Evolutionary conservation across 169 alveolate genomes (phyloP), one percentile per base, ranked within the genome.

Genomic region (Plasmodium vivax): DNA sequence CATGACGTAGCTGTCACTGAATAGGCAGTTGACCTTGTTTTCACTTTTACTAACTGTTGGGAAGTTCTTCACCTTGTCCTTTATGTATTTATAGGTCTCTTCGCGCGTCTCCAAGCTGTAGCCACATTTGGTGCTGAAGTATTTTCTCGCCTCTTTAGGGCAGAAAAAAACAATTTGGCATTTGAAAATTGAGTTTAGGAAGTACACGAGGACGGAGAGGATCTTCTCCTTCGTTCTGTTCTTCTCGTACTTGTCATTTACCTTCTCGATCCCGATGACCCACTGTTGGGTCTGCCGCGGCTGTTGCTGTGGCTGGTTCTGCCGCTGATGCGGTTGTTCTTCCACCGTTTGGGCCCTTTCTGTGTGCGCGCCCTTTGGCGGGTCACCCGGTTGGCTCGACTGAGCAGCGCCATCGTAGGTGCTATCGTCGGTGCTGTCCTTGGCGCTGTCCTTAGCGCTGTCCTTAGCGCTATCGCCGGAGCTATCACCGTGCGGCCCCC

Each of bases 81-180:
- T 90, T 90, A 90, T 90, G 47, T 80, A 90, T 36, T 56, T 79
- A 80, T 90, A 90, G 72, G 94, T 80, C 16, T 80, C 90, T 90
- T 90, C 94, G 80, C 94, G 68, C 34, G 30, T 90, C 30, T 58
- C 82, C 51, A 90, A 80, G 34, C n/a, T 41, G 51, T 36, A 45
- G 27, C 80, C 80, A 56, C 94, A 90, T 90, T 90, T 90, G 12
- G 41, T 90, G 36, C 94, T 80, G 73, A 90, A 80, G 72, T 81
- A 81, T 19, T 90, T 90, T 47, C 94, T 32, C n/a, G 94, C 94
- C 62, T 90, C 94, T 79, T 90, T 90, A 12, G 94, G 94, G 41
- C 94, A 90, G 71, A 90, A 90, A 80, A 80, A 90, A n/a, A 90
- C 1, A 79, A 90, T 90, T 81, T 81, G 62, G 83, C 94, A 90